These are phyloP conservation scores for Lathyrus sativus DNA, from an alignment of 306 rosid species.

Conservation along the genomic window DNA sequence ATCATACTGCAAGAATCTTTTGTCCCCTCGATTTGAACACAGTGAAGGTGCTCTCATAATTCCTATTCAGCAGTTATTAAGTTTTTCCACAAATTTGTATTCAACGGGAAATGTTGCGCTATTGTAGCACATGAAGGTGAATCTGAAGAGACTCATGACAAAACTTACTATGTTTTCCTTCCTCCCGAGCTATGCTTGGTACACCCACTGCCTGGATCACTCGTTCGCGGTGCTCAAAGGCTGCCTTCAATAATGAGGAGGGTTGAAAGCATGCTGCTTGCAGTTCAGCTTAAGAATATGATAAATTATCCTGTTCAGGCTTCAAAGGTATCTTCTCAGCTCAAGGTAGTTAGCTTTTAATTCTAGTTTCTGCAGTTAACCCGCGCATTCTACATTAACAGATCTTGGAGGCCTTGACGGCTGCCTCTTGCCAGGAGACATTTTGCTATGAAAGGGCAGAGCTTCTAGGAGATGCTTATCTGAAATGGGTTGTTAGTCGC, in stretches of 20 bases:
- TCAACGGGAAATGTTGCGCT: slow-evolving; percentile 36
- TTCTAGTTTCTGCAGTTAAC: slow-evolving; percentile 35
- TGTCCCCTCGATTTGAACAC: slow-evolving; percentile 93
- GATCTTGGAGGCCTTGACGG: slow-evolving; percentile 99
- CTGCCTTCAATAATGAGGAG: slow-evolving; percentile 98
- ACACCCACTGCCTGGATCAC: slow-evolving; percentile 93
- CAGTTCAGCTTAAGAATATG: slow-evolving; percentile 74
- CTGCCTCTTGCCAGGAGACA: slow-evolving; percentile 99
- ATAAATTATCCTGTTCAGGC: slow-evolving; percentile 73
- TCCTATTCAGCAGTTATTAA: slow-evolving; percentile 7
- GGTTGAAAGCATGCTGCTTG: slow-evolving; percentile 97
- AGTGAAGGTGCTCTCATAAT: slow-evolving; percentile 62
- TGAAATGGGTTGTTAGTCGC: slow-evolving; percentile 97
- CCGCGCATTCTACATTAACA: slow-evolving; percentile 41
- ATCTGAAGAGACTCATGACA: slow-evolving; percentile 82
- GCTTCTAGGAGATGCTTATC: slow-evolving; percentile 98
- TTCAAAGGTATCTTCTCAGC: slow-evolving; percentile 60
- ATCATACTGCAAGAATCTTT: slow-evolving; percentile 95
- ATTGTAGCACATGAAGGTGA: slow-evolving; percentile 67
- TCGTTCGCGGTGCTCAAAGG: slow-evolving; percentile 98
- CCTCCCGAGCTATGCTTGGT: slow-evolving; percentile 94
- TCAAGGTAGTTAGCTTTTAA: slow-evolving; percentile 36
- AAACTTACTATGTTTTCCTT: slow-evolving; percentile 91
- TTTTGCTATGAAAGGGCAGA: slow-evolving; percentile 99
- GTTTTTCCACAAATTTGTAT: slow-evolving; percentile 20